Conservation (phyloP, 1,139 yeast genomes). For the Lodderomyces jiufengensis region DNA sequence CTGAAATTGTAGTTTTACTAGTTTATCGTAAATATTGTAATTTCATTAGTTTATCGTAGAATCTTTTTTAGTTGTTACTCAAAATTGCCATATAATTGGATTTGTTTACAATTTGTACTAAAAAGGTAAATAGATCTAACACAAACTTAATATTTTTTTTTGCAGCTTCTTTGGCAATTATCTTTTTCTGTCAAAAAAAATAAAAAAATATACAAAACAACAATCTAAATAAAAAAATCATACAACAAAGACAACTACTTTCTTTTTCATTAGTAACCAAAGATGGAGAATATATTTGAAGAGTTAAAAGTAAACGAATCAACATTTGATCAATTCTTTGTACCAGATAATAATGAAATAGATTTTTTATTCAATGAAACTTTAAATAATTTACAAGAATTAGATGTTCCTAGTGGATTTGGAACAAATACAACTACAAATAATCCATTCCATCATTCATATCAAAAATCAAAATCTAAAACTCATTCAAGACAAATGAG, state of each 20-base stretch:
- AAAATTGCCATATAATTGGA: background rate
- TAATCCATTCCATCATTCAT: conserved; percentile 4
- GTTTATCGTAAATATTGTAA: too few species aligned
- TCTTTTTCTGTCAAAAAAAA: background rate
- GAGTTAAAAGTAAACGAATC: too few species aligned
- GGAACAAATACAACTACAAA: conserved; percentile 5
- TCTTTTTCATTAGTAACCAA: too few species aligned
- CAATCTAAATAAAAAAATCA: conserved; percentile 8
- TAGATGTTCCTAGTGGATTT: conserved; percentile 50
- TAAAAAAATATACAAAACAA: background rate
- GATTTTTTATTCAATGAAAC: conserved; percentile 45
- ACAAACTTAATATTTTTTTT: conserved; percentile 4
- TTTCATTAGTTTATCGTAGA: too few species aligned
- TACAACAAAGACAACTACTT: conserved; percentile 27
- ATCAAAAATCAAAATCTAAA: conserved; percentile 13
- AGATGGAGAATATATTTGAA: conserved; percentile 17
- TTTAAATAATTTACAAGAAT: conserved; percentile 43
- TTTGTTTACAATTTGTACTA: conserved; percentile 5
- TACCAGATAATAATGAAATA: conserved; percentile 31
- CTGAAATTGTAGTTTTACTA: too few species aligned
- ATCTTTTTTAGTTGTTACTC: background rate
- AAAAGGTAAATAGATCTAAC: conserved; percentile 2
- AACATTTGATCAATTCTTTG: conserved; percentile 37
- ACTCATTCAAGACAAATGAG: conserved; percentile 40
- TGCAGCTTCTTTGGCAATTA: too few species aligned